Evolutionary conservation across 495 filamentous ascomycete genomes (phyloP).

Genomic region (Tuber microsphaerosporum): DNA sequence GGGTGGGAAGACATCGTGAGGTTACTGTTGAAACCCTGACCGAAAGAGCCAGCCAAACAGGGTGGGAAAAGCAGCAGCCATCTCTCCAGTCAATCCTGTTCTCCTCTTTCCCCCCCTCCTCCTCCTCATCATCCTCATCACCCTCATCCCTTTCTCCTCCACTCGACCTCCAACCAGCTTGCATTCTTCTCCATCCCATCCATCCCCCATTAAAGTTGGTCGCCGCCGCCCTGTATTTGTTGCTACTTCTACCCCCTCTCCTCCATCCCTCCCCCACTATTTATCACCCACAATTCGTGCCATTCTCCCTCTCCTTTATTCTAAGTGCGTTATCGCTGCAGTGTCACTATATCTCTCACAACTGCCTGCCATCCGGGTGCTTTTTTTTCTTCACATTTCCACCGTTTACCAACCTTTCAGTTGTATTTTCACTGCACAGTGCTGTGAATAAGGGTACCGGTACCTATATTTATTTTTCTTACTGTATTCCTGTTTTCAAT

Average conservation of each 20-base stretch:
- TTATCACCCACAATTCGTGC: conserved; percentile 4
- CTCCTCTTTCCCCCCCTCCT: conserved; percentile 32
- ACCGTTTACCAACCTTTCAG: neutral
- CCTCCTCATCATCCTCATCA: conserved; percentile 10
- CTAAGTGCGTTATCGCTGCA: neutral
- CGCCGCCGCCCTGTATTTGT: conserved; percentile 25
- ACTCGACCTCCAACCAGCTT: conserved; percentile 32
- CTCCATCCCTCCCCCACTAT: conserved; percentile 26
- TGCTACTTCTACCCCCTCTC: conserved; percentile 39
- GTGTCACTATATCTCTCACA: conserved; percentile 5
- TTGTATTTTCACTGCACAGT: neutral
- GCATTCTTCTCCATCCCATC: conserved; percentile 19
- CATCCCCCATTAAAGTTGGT: conserved; percentile 27
- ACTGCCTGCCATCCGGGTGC: conserved; percentile 8
- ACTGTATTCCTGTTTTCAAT: neutral
- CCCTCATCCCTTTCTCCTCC: conserved; percentile 37
- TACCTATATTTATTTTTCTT: neutral
- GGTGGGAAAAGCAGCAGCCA: conserved; percentile 39
- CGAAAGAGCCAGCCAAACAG: conserved; percentile 37
- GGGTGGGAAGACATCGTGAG: conserved; percentile 35
- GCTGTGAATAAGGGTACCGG: neutral
- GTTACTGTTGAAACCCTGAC: conserved; percentile 36
- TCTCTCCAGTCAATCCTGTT: conserved; percentile 31
- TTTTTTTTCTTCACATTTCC: neutral
- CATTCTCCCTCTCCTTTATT: conserved; percentile 21